Evolutionary conservation across 768 basidiomycete species (phyloP).

Genomic region (Dacryopinax primogenitus): DNA sequence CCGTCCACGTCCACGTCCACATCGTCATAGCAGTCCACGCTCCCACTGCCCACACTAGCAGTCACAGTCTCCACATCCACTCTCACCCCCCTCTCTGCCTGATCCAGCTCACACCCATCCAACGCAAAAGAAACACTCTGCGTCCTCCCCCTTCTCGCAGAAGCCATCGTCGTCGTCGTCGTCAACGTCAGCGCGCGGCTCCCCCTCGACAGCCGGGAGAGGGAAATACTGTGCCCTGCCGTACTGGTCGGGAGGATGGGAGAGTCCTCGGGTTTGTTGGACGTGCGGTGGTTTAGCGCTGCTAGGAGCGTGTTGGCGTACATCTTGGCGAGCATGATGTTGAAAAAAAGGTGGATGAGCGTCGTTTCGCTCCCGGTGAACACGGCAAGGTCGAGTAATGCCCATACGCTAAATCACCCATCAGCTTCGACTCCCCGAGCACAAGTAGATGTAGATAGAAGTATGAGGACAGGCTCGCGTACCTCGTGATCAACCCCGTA

Average conservation of each 20-base stretch:
- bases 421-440: not conserved
- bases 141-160: not conserved
- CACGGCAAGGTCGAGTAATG: not conserved
- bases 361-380: constrained; percentile 4
- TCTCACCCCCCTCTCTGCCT: not conserved
- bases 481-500: constrained; percentile 4
- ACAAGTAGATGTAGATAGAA: not conserved
- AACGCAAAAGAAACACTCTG: not conserved
- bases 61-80: too few species aligned
- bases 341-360: constrained; percentile 2
- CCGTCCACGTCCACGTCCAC: too few species aligned
- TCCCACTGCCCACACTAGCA: too few species aligned
- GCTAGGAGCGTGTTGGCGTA: constrained; percentile 7
- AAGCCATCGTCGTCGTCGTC: not conserved
- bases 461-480: not conserved
- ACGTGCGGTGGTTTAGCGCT: not conserved
- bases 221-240: not conserved
- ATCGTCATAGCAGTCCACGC: too few species aligned
- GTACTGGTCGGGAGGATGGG: not conserved
- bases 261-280: not conserved
- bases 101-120: not conserved
- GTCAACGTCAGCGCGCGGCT: not conserved
- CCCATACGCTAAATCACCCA: not conserved
- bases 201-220: not conserved
- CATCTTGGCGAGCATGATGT: constrained; percentile 4